A percentile compares a stretch with the other conserved stretches of the same genome.
phyloP scores from a whole-genome alignment of 768 basidiomycete species.

The Boletellus emodensis region DNA sequence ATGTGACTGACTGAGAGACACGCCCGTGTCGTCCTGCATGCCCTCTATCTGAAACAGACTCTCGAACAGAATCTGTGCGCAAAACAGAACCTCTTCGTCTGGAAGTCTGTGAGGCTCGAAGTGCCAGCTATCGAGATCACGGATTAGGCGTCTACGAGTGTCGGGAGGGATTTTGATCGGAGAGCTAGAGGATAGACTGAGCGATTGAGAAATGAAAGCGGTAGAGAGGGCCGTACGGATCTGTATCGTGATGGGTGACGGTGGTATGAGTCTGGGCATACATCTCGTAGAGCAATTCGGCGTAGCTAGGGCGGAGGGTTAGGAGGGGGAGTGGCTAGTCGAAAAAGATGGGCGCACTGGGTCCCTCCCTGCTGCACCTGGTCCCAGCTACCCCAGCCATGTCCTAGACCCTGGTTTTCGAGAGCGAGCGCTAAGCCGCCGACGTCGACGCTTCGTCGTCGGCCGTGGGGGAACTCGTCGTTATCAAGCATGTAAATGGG shows the following conservation, averaged over 20 bases:
- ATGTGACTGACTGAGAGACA: slow-evolving; percentile 50
- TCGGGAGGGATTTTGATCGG: slow-evolving; percentile 45
- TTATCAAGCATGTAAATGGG: slow-evolving; percentile 23
- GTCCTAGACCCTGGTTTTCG: slow-evolving; percentile 54
- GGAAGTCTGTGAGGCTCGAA: slow-evolving; percentile 86
- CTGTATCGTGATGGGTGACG: slow-evolving; percentile 48
- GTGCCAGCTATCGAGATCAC: slow-evolving; percentile 72
- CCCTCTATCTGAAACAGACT: slow-evolving; percentile 76
- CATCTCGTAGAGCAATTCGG: slow-evolving; percentile 83
- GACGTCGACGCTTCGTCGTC: slow-evolving; percentile 81
- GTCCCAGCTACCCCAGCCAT: slow-evolving; percentile 67
- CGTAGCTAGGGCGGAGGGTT: slow-evolving; percentile 46
- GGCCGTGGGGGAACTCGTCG: slow-evolving; percentile 29
- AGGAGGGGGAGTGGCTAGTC: neutral
- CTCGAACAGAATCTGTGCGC: slow-evolving; percentile 85
- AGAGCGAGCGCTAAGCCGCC: slow-evolving; percentile 85
- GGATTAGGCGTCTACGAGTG: slow-evolving; percentile 61
- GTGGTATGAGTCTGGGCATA: slow-evolving; percentile 72
- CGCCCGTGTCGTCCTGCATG: slow-evolving; percentile 53
- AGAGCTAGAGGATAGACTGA: slow-evolving; percentile 35
- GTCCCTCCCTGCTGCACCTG: slow-evolving; percentile 44
- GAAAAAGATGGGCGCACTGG: slow-evolving; percentile 39
- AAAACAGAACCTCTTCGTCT: slow-evolving; percentile 77
- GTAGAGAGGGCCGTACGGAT: slow-evolving; percentile 18
- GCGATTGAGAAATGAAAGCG: neutral